Base-by-base conservation (phyloP, 1,139 yeast genomes). In the Magnusiomyces magnusii region DNA sequence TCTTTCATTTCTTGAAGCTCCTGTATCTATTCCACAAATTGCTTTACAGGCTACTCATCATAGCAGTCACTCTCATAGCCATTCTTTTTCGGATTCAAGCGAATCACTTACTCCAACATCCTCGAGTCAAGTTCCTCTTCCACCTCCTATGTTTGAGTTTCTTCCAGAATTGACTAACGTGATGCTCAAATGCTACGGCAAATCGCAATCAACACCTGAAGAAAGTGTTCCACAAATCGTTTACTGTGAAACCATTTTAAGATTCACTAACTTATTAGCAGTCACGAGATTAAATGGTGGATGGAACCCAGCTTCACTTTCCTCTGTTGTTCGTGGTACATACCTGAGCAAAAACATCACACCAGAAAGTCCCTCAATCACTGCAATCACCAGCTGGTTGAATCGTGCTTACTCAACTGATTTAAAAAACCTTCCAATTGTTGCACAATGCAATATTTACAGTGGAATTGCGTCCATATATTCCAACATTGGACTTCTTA, bases 181-280 rank as follows among this genome's bases (percentile, higher is more conserved):
- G 59, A 79, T 81, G 0, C 69, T 86, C 17, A 76, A 77, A 36
- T 83, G 75, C 66, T 90, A 85, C 70, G 84, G 84, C 50, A 67
- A 78, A 50, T 84, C 95, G 44, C 77, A 83, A 15, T 71, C 76
- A 41, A 84, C 82, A 59, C 77, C 80, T 19, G 91, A 85, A 61
- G 96, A 92, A 65, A 82, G 82, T 65, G 92, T 87, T 0, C 98
- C 98, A 0, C 93, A 86, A 63, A 73, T 87, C 2, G 92, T 91
- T 0, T 87, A 84, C 64, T 84, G 88, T 52, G 97, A 90, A 64
- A 78, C 86, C 2, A 76, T 87, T 2, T 67, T 91, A 49, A 77
- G 97, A 58, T 80, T 80, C 55, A 74, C 86, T 36, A 83, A 82
- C 61, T 78, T 88, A 58, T 79, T 87, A 79, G 78, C 86, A 1